Evolutionary conservation across 1,284 basidiomycete genomes (phyloP), one percentile per base, ranked within the genome.

Genomic region (Tilletia setariae): DNA sequence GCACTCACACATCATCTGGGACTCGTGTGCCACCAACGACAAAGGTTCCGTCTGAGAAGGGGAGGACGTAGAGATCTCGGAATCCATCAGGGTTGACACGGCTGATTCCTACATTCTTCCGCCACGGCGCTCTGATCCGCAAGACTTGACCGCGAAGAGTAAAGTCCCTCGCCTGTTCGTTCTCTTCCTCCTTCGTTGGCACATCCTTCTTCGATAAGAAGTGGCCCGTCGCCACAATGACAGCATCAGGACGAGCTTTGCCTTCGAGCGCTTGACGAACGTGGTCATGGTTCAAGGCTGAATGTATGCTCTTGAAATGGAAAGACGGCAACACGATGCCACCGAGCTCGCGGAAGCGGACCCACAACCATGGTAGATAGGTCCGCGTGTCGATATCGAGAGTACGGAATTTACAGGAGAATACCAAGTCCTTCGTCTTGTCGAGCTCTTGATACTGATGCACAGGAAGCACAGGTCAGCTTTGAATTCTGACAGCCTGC

Each of bases 111-210:
- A 72, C 70, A 63, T 32, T 66, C 16, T 72, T 69, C 4, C 70
- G 71, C 76, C 77, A 78, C 4, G 76, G 77, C 13, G 78, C 78
- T 15, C 64, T 46, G 2, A 79, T 69, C 16, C 78, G 72, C 13
- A 79, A 66, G 0, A 78, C 76, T 56, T 79, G 78, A 11, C 78
- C 78, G 9, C 78, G 69, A 7, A 78, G 72, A 0, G 78, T 74
- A 28, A 72, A 65, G 19, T 61, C 56, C 21, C 35, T 61, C 16
- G 8, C 69, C 1, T 74, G 66, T 2, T 64, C 69, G 13, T 51
- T 35, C 49, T 77, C 76, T 13, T 68, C 40, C 16, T 25, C 28
- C 32, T 11, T 16, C 2, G 56, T 61, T 7, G 30, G 56, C 8
- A 32, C 4, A 30, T 61, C 32, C 9, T 11, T 35, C 56, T 35